Conservation (phyloP, 2,329 filamentous ascomycete species). For the Stemphylium lycopersici region DNA sequence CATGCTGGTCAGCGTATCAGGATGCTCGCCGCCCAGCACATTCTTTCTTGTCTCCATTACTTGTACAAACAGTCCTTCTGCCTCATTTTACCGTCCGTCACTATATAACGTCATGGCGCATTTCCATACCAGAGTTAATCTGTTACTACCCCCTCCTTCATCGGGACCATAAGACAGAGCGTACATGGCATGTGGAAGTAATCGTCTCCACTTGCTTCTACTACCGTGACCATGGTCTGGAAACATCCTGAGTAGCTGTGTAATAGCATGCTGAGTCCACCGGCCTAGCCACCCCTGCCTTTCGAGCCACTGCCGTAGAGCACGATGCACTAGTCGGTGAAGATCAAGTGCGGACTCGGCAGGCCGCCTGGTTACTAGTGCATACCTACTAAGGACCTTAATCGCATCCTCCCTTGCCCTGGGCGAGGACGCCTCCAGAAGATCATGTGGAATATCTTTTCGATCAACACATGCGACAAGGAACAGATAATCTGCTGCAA, state of each 20-base stretch:
- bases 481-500: slow-evolving; percentile 47
- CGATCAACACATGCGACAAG: slow-evolving; percentile 49
- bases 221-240: slow-evolving; percentile 18
- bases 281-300: slow-evolving; percentile 3
- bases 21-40: no score
- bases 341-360: slow-evolving; percentile 18
- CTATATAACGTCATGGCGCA: slow-evolving; percentile 16
- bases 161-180: slow-evolving; percentile 14
- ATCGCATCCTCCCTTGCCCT: slow-evolving; percentile 20
- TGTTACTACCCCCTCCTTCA: background rate
- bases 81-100: slow-evolving; percentile 13
- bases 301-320: slow-evolving; percentile 12
- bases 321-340: slow-evolving; percentile 20
- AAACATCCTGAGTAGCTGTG: slow-evolving; percentile 22
- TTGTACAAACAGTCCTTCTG: background rate
- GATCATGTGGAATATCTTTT: slow-evolving; percentile 25
- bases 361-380: slow-evolving; percentile 18
- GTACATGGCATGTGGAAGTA: slow-evolving; percentile 24
- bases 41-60: background rate
- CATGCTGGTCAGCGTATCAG: no score
- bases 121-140: slow-evolving; percentile 9
- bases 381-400: slow-evolving; percentile 12
- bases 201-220: slow-evolving; percentile 29
- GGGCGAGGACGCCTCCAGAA: slow-evolving; percentile 21
- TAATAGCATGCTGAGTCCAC: slow-evolving; percentile 15